Evolutionary conservation across 2,329 filamentous ascomycete genomes (phyloP).

Genomic region (Scorias spongiosa): DNA sequence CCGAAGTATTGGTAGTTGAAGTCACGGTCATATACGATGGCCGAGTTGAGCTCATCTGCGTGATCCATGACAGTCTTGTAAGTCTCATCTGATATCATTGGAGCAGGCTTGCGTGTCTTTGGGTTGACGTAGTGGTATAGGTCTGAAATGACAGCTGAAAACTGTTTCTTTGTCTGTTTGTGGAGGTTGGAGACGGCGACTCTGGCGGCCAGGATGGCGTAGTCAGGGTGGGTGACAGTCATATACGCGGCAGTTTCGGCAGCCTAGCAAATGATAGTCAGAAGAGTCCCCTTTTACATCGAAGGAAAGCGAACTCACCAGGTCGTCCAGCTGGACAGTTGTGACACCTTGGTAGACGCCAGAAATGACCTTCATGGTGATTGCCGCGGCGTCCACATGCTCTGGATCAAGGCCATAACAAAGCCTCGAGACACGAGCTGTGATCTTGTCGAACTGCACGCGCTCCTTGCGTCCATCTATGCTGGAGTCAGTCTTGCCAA

Average conservation of each 20-base stretch:
- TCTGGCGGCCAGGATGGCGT: conserved; percentile 92
- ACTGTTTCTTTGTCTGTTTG: conserved; percentile 99
- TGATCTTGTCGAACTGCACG: conserved; percentile 99
- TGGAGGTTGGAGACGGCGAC: conserved; percentile 98
- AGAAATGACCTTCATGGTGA: conserved; percentile 98
- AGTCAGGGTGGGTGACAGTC: conserved; percentile 98
- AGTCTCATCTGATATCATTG: conserved; percentile 87
- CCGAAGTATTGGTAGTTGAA: conserved; percentile 99
- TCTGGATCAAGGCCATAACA: conserved; percentile 94
- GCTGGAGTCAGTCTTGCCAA: conserved; percentile 8
- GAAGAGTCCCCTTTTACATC: background rate
- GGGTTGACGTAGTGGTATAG: conserved; percentile 95
- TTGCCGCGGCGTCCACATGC: conserved; percentile 93
- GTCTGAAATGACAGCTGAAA: conserved; percentile 86
- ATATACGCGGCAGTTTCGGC: conserved; percentile 99
- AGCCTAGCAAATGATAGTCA: conserved; percentile 1
- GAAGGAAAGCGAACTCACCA: conserved; percentile 48
- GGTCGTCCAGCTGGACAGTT: conserved; percentile 87
- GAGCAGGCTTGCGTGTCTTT: conserved; percentile 66
- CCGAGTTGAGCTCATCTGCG: conserved; percentile 92
- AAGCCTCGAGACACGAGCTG: conserved; percentile 87
- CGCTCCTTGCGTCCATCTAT: conserved; percentile 98
- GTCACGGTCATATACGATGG: conserved; percentile 96
- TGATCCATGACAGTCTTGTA: conserved; percentile 93
- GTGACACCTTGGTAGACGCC: conserved; percentile 98